Percentiles rank a stretch among this genome's conserved stretches.
Conservation (phyloP, 2,329 filamentous ascomycete genomes). For the Gliomastix tumulicola region DNA sequence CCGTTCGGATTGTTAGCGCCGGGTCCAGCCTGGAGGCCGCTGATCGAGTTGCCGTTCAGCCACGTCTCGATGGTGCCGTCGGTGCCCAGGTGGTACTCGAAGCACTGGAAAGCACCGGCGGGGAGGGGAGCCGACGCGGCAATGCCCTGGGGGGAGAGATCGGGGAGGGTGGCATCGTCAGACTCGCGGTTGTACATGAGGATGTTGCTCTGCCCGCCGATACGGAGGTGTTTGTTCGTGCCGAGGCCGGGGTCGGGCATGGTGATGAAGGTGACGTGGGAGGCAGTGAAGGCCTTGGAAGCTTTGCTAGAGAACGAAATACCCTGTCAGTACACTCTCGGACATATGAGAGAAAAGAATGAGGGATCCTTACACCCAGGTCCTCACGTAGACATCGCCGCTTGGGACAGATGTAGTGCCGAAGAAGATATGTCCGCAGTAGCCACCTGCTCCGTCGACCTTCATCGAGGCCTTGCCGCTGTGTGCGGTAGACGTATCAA, state of each 20-base stretch:
- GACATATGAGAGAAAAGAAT: slow-evolving; percentile 10
- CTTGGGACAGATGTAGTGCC: slow-evolving; percentile 48
- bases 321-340: neutral
- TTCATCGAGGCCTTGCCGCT: slow-evolving; percentile 48
- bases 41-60: slow-evolving; percentile 44
- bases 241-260: slow-evolving; percentile 53
- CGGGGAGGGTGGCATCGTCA: slow-evolving; percentile 55
- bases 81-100: slow-evolving; percentile 52
- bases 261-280: slow-evolving; percentile 57
- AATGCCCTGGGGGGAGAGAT: slow-evolving; percentile 52
- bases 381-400: slow-evolving; percentile 50
- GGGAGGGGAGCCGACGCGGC: slow-evolving; percentile 44
- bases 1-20: slow-evolving; percentile 43
- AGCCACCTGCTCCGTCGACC: slow-evolving; percentile 45
- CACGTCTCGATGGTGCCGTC: slow-evolving; percentile 56
- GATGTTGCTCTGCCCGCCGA: slow-evolving; percentile 53
- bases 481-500: slow-evolving; percentile 50
- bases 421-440: slow-evolving; percentile 54
- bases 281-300: slow-evolving; percentile 47
- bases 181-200: slow-evolving; percentile 59
- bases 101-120: slow-evolving; percentile 46
- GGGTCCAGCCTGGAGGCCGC: slow-evolving; percentile 40
- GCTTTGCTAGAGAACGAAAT: slow-evolving; percentile 37
- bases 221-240: slow-evolving; percentile 51
- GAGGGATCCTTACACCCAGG: slow-evolving; percentile 51